phyloP scores from a whole-genome alignment of 192 early-diverging fungal species.

The Umbelopsis ramanniana region DNA sequence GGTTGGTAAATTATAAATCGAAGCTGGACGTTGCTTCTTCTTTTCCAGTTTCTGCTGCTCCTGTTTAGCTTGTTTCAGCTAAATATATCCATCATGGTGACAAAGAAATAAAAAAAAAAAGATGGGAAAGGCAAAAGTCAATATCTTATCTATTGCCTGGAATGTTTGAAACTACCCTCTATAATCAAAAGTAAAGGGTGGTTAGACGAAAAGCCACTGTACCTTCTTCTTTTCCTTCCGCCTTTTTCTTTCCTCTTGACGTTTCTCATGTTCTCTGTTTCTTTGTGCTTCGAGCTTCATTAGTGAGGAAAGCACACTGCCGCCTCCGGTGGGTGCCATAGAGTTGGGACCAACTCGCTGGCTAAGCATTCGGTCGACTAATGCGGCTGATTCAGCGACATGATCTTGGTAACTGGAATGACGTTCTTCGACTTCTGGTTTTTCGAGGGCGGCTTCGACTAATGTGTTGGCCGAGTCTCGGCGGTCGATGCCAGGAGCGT shows the following conservation, averaged over 20 bases:
- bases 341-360: background rate
- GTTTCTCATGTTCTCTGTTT: background rate
- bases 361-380: conserved; percentile 35
- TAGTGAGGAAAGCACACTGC: conserved; percentile 34
- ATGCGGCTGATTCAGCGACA: conserved; percentile 35
- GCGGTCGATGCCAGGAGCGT: background rate
- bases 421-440: conserved; percentile 31
- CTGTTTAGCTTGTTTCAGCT: background rate
- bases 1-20: background rate
- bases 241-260: background rate
- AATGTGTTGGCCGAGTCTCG: conserved; percentile 31
- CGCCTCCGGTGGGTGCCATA: conserved; percentile 10
- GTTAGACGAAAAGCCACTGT: background rate
- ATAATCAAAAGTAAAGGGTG: background rate
- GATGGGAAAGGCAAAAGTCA: too few species aligned
- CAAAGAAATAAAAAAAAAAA: too few species aligned
- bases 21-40: background rate
- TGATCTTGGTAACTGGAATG: conserved; percentile 38
- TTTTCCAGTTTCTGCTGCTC: conserved; percentile 1
- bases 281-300: conserved; percentile 41
- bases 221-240: conserved; percentile 16
- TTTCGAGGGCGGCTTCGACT: conserved; percentile 33
- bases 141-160: background rate
- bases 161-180: background rate
- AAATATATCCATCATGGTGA: too few species aligned